Evolutionary conservation across 495 filamentous ascomycete species (phyloP).

Genomic region (Chlorociboria aeruginascens): DNA sequence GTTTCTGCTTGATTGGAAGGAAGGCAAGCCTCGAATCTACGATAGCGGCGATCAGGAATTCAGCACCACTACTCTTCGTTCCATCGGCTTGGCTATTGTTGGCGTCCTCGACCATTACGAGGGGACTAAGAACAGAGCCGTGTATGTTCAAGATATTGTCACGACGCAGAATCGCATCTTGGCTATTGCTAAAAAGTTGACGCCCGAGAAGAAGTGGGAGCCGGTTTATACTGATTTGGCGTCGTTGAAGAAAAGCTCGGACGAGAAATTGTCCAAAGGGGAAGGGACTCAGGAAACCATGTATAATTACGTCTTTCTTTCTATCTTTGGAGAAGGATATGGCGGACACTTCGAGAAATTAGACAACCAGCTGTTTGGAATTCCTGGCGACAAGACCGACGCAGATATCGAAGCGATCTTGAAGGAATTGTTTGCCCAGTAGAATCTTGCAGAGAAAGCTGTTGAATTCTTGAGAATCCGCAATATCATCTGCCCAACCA

Average conservation of each 20-base stretch:
- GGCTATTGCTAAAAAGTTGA: slow-evolving; percentile 24
- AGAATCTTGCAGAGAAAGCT: not conserved
- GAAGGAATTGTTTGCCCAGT: not conserved
- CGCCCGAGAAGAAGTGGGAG: slow-evolving; percentile 23
- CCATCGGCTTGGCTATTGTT: slow-evolving; percentile 28
- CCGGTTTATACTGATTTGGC: slow-evolving; percentile 12
- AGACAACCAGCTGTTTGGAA: slow-evolving; percentile 29
- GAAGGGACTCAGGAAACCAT: not conserved
- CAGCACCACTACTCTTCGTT: slow-evolving; percentile 27
- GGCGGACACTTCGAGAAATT: slow-evolving; percentile 19
- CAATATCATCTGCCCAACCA: no score
- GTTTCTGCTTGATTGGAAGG: slow-evolving; percentile 27
- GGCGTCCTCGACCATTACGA: slow-evolving; percentile 31
- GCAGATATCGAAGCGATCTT: slow-evolving; percentile 16
- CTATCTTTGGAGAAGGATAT: slow-evolving; percentile 33
- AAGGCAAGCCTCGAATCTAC: slow-evolving; percentile 22
- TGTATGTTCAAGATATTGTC: slow-evolving; percentile 29
- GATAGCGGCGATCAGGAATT: slow-evolving; percentile 27
- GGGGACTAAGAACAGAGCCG: slow-evolving; percentile 33
- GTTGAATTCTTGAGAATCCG: not conserved
- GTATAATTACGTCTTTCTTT: slow-evolving; percentile 15
- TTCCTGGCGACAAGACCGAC: slow-evolving; percentile 19
- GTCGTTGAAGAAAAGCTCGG: slow-evolving; percentile 19
- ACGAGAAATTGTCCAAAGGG: slow-evolving; percentile 20
- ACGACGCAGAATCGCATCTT: slow-evolving; percentile 32